These are phyloP conservation scores for Astrocystis sublimbata DNA, from an alignment of 495 filamentous ascomycete genomes.

Conservation along the genomic window DNA sequence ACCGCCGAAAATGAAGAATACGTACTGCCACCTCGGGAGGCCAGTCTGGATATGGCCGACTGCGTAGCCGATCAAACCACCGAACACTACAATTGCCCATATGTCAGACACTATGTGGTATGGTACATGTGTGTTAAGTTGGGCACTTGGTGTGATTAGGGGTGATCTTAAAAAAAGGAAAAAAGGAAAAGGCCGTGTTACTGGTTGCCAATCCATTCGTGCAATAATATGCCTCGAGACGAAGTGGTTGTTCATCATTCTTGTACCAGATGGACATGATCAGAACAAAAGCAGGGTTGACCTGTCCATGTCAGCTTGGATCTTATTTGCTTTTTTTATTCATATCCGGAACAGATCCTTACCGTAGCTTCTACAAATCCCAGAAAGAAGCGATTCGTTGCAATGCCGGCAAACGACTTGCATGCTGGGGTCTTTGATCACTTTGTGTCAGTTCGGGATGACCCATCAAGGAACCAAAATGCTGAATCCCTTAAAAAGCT, in stretches of 20 bases:
- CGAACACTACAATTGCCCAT: conserved; percentile 39
- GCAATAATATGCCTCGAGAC: conserved; percentile 56
- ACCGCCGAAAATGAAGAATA: conserved; percentile 52
- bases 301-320: conserved; percentile 6
- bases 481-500: conserved; percentile 18
- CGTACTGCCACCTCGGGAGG: conserved; percentile 48
- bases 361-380: conserved; percentile 56
- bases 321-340: not conserved
- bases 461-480: no score
- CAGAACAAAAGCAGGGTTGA: conserved; percentile 60
- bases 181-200: no score
- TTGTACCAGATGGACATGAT: conserved; percentile 62
- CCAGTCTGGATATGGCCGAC: conserved; percentile 47
- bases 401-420: conserved; percentile 50
- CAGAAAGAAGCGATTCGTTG: conserved; percentile 54
- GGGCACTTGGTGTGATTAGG: no score
- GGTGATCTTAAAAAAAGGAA: no score
- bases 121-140: not conserved
- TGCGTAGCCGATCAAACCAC: conserved; percentile 54
- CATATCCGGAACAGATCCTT: not conserved
- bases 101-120: not conserved
- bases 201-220: conserved; percentile 57
- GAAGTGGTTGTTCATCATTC: conserved; percentile 53
- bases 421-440: conserved; percentile 51
- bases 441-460: conserved; percentile 35